Evolutionary conservation across 495 filamentous ascomycete genomes (phyloP), one percentile per base, ranked within the genome.

Genomic region (Penicillium canescens): DNA sequence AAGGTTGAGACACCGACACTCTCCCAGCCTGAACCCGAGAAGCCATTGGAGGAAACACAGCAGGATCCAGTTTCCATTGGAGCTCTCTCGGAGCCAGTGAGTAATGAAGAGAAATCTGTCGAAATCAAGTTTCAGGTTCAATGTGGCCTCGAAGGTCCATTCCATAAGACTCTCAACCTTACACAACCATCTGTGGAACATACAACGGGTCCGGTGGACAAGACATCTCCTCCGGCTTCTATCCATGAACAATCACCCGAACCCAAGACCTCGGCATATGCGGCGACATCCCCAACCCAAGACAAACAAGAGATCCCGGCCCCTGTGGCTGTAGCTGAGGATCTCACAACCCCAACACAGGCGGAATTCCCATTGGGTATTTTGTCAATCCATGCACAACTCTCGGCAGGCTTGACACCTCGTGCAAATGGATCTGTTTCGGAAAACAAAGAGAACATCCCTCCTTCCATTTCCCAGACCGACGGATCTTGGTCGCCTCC

Each of bases 401-500:
- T 36, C 2, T 56, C 52, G 2, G 47, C 60, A n/a, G 16, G 47
- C 26, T 42, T 37, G 6, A 37, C 45, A 4, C 26, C 61, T 26
- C 42, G 56, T n/a, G 52, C 52, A 36, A 20, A n/a, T 37, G 34
- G 48, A 9, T 37, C 52, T 3, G 31, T 43, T 12, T 21, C 41
- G 8, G 52, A 64, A 14, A 52, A 61, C 23, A 64, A 67, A n/a
- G 63, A 67, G 26, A 67, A 64, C 11, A 53, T 64, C 6, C 58
- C 61, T 21, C 63, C 63, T 54, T 54, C 48, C 31, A 45, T 31
- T 31, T 5, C 28, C 4, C 42, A 50, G 35, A 39, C 46, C 8
- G 47, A 26, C 0, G 39, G 42, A 16, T 13, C 24, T 9, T 31
- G 26, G 4, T 52, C 56, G 3, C 39, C 55, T 26, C 37, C 11